Conservation (phyloP, 331 rosid genomes). For the Saraca asoca region DNA sequence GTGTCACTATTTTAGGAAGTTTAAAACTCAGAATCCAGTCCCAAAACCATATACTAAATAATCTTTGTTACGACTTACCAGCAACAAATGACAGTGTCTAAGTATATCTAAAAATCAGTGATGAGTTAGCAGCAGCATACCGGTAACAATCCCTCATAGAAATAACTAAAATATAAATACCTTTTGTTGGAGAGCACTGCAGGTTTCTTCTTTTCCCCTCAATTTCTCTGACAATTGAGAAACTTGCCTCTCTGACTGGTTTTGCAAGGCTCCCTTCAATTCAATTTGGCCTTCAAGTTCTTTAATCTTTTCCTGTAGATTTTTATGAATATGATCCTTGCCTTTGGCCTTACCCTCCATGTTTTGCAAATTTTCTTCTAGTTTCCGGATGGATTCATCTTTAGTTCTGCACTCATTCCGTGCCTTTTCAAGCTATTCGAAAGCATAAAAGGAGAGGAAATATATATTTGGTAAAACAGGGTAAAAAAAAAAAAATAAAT, state of each 20-base stretch:
- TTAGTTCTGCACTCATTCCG: conserved; percentile 72
- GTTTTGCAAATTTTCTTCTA: conserved; percentile 76
- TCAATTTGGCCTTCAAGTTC: conserved; percentile 82
- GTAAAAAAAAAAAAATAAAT: neutral
- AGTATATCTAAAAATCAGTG: too few relatives aligned
- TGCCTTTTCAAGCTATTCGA: conserved; percentile 67
- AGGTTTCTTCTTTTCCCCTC: conserved; percentile 70
- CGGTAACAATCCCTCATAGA: conserved; percentile 11
- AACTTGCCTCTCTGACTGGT: conserved; percentile 72
- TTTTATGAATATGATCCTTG: conserved; percentile 60
- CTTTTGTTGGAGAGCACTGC: conserved; percentile 70
- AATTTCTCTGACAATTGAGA: conserved; percentile 66
- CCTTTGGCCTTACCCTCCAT: conserved; percentile 74
- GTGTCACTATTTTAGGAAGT: too few relatives aligned
- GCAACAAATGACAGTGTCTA: neutral
- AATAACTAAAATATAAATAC: conserved; percentile 36
- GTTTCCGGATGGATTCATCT: conserved; percentile 70
- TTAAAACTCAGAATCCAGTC: too few relatives aligned
- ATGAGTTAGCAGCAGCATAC: neutral
- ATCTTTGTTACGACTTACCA: neutral
- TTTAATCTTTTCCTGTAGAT: conserved; percentile 71
- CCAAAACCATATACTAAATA: neutral
- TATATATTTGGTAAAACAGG: conserved; percentile 1
- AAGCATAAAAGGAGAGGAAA: conserved; percentile 15
- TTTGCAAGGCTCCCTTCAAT: conserved; percentile 56